phyloP scores from a whole-genome alignment of 2,329 filamentous ascomycete species.

The Periconia sp. region DNA sequence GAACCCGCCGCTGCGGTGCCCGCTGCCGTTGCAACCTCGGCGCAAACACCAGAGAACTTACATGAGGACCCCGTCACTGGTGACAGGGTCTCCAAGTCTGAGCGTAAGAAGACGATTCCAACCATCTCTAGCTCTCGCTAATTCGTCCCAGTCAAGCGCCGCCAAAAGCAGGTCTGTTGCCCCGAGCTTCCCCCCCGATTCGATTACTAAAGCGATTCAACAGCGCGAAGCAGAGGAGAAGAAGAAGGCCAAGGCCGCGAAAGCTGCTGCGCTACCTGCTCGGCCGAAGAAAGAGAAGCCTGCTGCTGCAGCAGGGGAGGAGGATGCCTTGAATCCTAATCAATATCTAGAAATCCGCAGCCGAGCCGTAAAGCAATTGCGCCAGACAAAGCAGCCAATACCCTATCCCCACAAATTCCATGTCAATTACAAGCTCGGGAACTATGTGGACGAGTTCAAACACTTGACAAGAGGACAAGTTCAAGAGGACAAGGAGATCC shows the following conservation, averaged over 20 bases:
- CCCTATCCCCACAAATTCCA: constrained; percentile 93
- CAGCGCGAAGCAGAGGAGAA: constrained; percentile 71
- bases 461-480: constrained; percentile 88
- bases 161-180: constrained; percentile 77
- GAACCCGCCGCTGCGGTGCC: constrained; percentile 31
- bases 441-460: constrained; percentile 79
- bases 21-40: constrained; percentile 26
- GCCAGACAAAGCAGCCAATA: constrained; percentile 74
- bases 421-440: constrained; percentile 78
- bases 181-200: background rate
- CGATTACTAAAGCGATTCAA: constrained; percentile 1
- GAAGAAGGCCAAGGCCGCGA: constrained; percentile 88
- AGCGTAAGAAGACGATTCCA: constrained; percentile 31
- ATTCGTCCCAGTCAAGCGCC: constrained; percentile 92
- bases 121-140: constrained; percentile 35
- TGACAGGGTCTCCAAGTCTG: constrained; percentile 69
- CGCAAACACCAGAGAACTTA: constrained; percentile 62
- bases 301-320: constrained; percentile 72
- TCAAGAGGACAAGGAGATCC: constrained; percentile 74
- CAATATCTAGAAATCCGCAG: constrained; percentile 98
- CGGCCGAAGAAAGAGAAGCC: constrained; percentile 66
- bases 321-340: constrained; percentile 76
- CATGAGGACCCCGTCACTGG: constrained; percentile 92
- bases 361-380: constrained; percentile 77
- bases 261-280: constrained; percentile 71